Base-by-base conservation (phyloP, 345 rosid species). In the Carallia brachiata region DNA sequence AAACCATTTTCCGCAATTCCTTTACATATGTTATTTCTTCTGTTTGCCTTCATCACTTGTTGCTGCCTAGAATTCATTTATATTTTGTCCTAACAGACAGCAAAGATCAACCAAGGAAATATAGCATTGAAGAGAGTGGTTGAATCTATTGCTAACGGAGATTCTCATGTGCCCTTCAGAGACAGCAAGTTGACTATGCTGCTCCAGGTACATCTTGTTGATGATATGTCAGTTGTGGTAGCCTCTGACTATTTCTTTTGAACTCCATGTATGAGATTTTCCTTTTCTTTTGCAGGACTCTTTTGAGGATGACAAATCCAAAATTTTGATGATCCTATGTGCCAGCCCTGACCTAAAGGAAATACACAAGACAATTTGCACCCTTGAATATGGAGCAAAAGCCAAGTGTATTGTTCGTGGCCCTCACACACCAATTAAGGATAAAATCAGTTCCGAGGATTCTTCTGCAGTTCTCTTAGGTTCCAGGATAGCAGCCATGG, bases 121-220 rank as follows among this genome's bases (percentile, higher is more conserved):
- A 88, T 83, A 69, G 97, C 99, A 44, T 68, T 95, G 70, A 95
- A 90, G 78, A 87, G 99, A 78, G 99, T 95, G 18, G 99, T 95
- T 28, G 99, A 95, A 63, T 95, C 99, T 18, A 95, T 95, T 69
- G 97, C 98, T 55, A 95, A 95, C 83, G 97, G 97, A 58, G 99
- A 92, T 80, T 90, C 99, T 55, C 99, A 95, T 52, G 99, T 95
- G 16, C 99, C 99, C 61, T 95, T 95, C 69, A 88, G 99, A 79
- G 99, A 95, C 76, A 95, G 99, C 82, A 95, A 92, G 74, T 75
- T 95, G 66, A 95, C 99, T 0, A 92, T 95, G 99, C 81, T 95
- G 72, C 86, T 95, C 37, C 99, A 95, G 90, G 99, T 90, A 64
- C 2, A 9, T 27, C 47, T 47, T 17, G 17, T 68, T 53, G 27